Evolutionary conservation across 495 filamentous ascomycete species (phyloP).

Genomic region (Hyaloscypha finlandica): DNA sequence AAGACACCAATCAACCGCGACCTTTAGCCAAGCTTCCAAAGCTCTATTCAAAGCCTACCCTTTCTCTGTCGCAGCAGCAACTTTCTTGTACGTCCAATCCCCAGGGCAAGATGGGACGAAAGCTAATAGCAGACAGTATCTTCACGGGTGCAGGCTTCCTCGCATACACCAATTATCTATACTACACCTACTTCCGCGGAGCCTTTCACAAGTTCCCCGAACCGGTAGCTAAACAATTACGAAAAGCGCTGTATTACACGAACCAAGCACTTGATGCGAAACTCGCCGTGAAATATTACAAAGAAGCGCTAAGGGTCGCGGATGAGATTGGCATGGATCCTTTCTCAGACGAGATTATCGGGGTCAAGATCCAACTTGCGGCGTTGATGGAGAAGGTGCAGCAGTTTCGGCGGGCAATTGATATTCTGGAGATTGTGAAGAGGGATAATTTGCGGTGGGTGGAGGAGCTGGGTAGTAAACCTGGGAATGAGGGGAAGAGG

Average conservation of each 20-base stretch:
- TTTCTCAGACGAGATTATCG: slow-evolving; percentile 85
- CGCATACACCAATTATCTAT: slow-evolving; percentile 61
- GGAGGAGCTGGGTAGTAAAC: slow-evolving; percentile 51
- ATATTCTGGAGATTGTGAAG: slow-evolving; percentile 71
- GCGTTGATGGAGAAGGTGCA: slow-evolving; percentile 75
- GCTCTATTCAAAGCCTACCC: slow-evolving; percentile 25
- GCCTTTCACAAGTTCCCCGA: slow-evolving; percentile 79
- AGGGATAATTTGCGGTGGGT: slow-evolving; percentile 63
- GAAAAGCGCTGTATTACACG: slow-evolving; percentile 84
- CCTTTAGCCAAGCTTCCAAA: slow-evolving; percentile 17
- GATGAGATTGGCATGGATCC: slow-evolving; percentile 76
- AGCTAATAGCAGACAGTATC: slow-evolving; percentile 39
- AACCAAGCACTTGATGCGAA: slow-evolving; percentile 71
- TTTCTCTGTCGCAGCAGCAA: slow-evolving; percentile 25
- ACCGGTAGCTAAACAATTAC: slow-evolving; percentile 75
- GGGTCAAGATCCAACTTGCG: slow-evolving; percentile 81
- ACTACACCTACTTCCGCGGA: slow-evolving; percentile 62
- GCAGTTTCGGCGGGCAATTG: slow-evolving; percentile 62
- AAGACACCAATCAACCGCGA: slow-evolving; percentile 16
- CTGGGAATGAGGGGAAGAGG: slow-evolving; percentile 61
- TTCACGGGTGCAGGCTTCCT: slow-evolving; percentile 50
- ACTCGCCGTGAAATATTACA: slow-evolving; percentile 78
- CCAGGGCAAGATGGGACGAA: neutral
- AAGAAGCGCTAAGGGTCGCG: slow-evolving; percentile 69
- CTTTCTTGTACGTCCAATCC: slow-evolving; percentile 17